phyloP scores from a whole-genome alignment of 352 stramenopile species.

The Albugo laibachii region DNA sequence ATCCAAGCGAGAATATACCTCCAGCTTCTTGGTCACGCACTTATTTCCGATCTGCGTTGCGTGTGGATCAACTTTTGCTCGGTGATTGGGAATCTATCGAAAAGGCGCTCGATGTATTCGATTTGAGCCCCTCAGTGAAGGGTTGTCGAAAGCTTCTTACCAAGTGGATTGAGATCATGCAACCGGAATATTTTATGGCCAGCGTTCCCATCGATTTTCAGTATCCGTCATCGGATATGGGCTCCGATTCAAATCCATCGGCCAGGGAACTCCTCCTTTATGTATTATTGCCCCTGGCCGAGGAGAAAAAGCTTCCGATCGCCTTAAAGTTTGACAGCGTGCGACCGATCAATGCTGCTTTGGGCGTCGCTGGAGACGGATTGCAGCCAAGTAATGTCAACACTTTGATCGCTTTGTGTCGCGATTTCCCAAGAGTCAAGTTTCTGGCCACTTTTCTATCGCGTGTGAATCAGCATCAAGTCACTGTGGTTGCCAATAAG shows the following conservation, averaged over 20 bases:
- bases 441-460: conserved; percentile 91
- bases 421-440: conserved; percentile 77
- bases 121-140: conserved; percentile 44
- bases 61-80: conserved; percentile 81
- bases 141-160: conserved; percentile 64
- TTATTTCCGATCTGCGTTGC: conserved; percentile 78
- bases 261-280: conserved; percentile 59
- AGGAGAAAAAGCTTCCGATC: conserved; percentile 76
- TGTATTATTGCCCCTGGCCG: conserved; percentile 78
- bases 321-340: conserved; percentile 88
- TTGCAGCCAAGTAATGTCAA: conserved; percentile 79
- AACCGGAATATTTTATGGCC: conserved; percentile 89
- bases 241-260: conserved; percentile 10
- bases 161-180: conserved; percentile 84
- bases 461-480: conserved; percentile 87
- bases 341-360: conserved; percentile 66
- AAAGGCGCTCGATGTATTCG: conserved; percentile 25
- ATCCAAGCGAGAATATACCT: conserved; percentile 16
- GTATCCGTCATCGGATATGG: conserved; percentile 19
- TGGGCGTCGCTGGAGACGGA: conserved; percentile 75
- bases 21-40: conserved; percentile 28
- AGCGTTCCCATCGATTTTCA: conserved; percentile 83
- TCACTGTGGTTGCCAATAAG: conserved; percentile 85
- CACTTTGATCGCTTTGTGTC: conserved; percentile 73
- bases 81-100: conserved; percentile 69